Base-by-base conservation (phyloP, 768 basidiomycete genomes). In the Tricholomella constricta region DNA sequence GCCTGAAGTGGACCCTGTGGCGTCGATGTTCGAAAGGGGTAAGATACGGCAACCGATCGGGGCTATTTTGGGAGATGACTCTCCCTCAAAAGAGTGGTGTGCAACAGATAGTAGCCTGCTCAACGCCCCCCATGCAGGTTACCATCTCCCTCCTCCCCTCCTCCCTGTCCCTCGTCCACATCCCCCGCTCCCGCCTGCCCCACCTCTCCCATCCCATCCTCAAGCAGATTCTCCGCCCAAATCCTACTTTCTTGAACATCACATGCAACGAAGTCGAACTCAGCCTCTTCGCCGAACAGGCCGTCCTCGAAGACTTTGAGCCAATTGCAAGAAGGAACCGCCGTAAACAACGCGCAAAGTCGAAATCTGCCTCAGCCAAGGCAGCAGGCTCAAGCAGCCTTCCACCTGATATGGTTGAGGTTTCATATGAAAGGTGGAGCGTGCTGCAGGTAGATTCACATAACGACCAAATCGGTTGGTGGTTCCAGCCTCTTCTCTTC, bases 401-500 rank as follows among this genome's bases (percentile, higher is more conserved):
- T n/a, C 49, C 56, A 41, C 70, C 75, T 31, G 79, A 84, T 40
- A 77, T 80, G 20, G 77, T 90, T 42, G 85, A 89, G 60, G 80
- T 89, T 41, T 88, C 87, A 1, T 82, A 79, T 55, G 88, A 90
- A 54, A 78, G 77, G 54, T 92, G 89, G 89, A 83, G 78, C 58
- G 89, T 89, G 19, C 76, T 92, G 26, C 89, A 91, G 68, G 85
- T 92, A 48, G 89, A 91, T 67, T 87, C 87, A 0, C 89, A 90
- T 66, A 86, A 80, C 23, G 83, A 89, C 64, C 78, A 79, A 53
- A 74, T 85, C 34, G 86, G 88, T 86, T 52, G 47, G 77, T 42
- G 19, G 25, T 44, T 29, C 47, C 26, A 22, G 55, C 55, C 56
- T 35, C 11, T 27, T 25, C 50, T 53, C 45, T 37, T 34, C 56